Base-by-base conservation (phyloP, 805 yeast genomes). In the Kazachstania kunashirensis region DNA sequence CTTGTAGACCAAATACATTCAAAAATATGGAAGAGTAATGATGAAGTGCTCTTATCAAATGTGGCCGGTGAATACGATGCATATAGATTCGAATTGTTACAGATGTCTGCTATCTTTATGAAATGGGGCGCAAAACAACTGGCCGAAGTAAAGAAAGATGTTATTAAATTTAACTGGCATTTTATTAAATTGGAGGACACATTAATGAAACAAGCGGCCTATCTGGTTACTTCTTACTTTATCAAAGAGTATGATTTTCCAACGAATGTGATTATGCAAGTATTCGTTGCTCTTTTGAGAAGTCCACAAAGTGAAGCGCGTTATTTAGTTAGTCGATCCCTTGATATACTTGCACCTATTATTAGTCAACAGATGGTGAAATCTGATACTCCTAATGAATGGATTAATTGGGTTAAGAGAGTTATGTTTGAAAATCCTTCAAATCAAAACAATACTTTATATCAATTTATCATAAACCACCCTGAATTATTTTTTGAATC, bases 371-470 rank as follows among this genome's bases (percentile, higher is more conserved):
- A 94, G 36, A 71, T 82, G 60, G 65, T 65, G 1, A 65, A 66
- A 16, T 64, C 63, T 6, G 84, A 76, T 0, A 57, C 65, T 0
- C 61, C 66, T 0, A 57, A 61, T 1, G 65, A 73, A 41, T 92
- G 97, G 97, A 72, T 92, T 35, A 88, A 84, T 47, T 86, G 95
- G 88, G 95, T 96, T 0, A 77, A 96, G 46, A 70, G 96, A 36
- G 92, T 89, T 2, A 67, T 92, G 11, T 78, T 88, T 2, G 97
- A 94, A 53, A 94, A 86, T 51, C 85, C 77, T 49, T 86, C 85
- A 3, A 75, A 79, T 2, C 95, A 85, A 51, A 95, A 88, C 26
- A 65, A 84, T 42, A 82, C 84, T 41, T 82, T 92, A 10, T 92
- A 85, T 48, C 94, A 85, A 52, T 85, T 89, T 49, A 75, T 92